A percentile compares a stretch with the other conserved stretches of the same genome.
phyloP scores from a whole-genome alignment of 768 basidiomycete species.

The Russula ochroleuca region DNA sequence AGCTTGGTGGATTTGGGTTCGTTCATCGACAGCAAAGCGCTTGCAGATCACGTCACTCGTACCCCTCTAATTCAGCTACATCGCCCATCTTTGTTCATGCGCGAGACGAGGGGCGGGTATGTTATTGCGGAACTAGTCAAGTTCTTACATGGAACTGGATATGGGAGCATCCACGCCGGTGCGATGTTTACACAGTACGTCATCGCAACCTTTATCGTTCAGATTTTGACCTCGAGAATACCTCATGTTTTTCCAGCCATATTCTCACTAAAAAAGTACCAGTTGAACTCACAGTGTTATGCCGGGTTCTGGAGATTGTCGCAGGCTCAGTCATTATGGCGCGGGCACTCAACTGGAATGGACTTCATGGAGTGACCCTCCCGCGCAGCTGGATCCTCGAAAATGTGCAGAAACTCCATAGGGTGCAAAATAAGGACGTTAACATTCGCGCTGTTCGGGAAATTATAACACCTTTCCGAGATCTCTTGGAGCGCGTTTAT shows the following conservation, averaged over 20 bases:
- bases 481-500: slow-evolving; percentile 26
- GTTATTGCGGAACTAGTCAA: slow-evolving; percentile 6
- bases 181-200: slow-evolving; percentile 15
- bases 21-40: slow-evolving; percentile 16
- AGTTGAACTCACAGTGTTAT: slow-evolving; percentile 15
- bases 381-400: slow-evolving; percentile 29
- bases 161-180: slow-evolving; percentile 6
- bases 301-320: slow-evolving; percentile 20
- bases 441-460: background rate
- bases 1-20: slow-evolving; percentile 23
- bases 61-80: background rate
- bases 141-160: slow-evolving; percentile 7
- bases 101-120: background rate
- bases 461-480: slow-evolving; percentile 1
- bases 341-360: background rate
- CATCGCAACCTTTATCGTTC: too few species aligned
- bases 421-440: slow-evolving; percentile 15
- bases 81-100: slow-evolving; percentile 6
- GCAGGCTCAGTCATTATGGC: slow-evolving; percentile 17
- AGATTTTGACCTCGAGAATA: background rate
- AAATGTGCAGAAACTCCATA: slow-evolving; percentile 5
- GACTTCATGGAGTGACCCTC: slow-evolving; percentile 10
- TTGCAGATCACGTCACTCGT: slow-evolving; percentile 15
- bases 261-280: slow-evolving; percentile 9
- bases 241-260: slow-evolving; percentile 3